phyloP scores from a whole-genome alignment of 495 filamentous ascomycete species.

The Aspergillus avenaceus region DNA sequence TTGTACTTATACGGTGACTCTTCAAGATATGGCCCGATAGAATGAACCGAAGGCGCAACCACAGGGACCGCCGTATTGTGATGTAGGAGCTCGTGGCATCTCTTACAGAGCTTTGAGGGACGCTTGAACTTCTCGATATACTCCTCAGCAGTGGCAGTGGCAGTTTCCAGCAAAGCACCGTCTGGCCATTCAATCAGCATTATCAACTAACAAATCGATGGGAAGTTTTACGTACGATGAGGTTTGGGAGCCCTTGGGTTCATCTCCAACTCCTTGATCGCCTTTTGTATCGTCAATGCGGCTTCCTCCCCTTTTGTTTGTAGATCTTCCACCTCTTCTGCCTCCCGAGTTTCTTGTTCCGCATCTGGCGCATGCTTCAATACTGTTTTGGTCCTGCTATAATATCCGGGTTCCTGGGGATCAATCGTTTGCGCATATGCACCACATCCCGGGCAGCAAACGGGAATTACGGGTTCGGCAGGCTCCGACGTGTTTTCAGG shows the following conservation, averaged over 20 bases:
- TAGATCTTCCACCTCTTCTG: constrained; percentile 7
- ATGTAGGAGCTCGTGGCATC: constrained; percentile 79
- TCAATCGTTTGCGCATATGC: constrained; percentile 71
- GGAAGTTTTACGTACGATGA: constrained; percentile 14
- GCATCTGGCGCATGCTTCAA: constrained; percentile 30
- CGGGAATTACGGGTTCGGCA: constrained; percentile 22
- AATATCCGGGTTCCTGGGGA: constrained; percentile 74
- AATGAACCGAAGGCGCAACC: constrained; percentile 69
- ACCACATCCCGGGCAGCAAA: constrained; percentile 81
- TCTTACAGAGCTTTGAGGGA: constrained; percentile 62
- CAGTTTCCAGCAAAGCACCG: constrained; percentile 34
- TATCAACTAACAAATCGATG: neutral
- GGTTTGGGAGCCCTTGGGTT: constrained; percentile 14
- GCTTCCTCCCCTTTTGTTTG: constrained; percentile 19
- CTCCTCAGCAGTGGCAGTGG: constrained; percentile 22
- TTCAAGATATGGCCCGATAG: constrained; percentile 74
- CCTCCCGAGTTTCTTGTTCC: constrained; percentile 38
- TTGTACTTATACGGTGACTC: constrained; percentile 84
- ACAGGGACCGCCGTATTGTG: constrained; percentile 67
- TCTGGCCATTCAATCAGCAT: constrained; percentile 19
- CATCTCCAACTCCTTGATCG: neutral
- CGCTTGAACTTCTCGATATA: constrained; percentile 15
- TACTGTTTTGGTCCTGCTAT: constrained; percentile 51
- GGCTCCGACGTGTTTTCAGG: constrained; percentile 4
- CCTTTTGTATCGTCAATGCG: constrained; percentile 11